A percentile compares a stretch with the other conserved stretches of the same genome.
phyloP scores from a whole-genome alignment of 2,329 filamentous ascomycete genomes.

The Verticillium nubilum region DNA sequence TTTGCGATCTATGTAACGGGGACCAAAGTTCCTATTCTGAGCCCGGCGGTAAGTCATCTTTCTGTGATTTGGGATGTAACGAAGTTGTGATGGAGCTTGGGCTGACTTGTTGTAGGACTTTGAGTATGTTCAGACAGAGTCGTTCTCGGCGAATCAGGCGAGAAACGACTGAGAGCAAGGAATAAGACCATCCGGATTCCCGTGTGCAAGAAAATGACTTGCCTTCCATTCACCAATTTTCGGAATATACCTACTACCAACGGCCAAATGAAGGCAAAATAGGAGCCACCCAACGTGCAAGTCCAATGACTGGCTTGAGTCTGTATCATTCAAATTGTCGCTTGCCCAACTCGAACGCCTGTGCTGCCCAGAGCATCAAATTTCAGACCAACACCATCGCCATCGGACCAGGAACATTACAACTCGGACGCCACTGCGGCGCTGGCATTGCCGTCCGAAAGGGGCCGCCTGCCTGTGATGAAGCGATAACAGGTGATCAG shows the following conservation, averaged over 20 bases:
- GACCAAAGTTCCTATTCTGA: slow-evolving; percentile 6
- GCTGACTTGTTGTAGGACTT: slow-evolving; percentile 7
- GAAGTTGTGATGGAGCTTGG: too few species aligned
- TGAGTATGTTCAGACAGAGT: slow-evolving; percentile 7
- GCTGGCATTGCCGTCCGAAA: background rate
- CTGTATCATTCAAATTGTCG: background rate
- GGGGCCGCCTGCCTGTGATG: slow-evolving; percentile 21
- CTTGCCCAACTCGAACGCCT: background rate
- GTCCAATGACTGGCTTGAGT: too few species aligned
- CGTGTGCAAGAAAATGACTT: too few species aligned
- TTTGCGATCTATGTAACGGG: slow-evolving; percentile 11
- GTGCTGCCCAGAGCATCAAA: background rate
- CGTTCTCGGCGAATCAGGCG: background rate
- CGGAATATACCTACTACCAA: too few species aligned
- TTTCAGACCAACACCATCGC: too few species aligned
- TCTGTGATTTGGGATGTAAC: fast-evolving
- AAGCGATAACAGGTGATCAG: slow-evolving; percentile 29
- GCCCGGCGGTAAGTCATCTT: slow-evolving; percentile 2
- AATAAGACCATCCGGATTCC: background rate
- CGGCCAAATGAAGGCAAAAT: too few species aligned
- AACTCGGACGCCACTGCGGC: too few species aligned
- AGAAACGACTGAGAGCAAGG: background rate
- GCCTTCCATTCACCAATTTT: too few species aligned
- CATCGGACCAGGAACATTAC: too few species aligned
- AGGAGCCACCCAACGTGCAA: too few species aligned